Evolutionary conservation across 257 asterid genomes (phyloP).

Genomic region (Nicotiana tabacum): DNA sequence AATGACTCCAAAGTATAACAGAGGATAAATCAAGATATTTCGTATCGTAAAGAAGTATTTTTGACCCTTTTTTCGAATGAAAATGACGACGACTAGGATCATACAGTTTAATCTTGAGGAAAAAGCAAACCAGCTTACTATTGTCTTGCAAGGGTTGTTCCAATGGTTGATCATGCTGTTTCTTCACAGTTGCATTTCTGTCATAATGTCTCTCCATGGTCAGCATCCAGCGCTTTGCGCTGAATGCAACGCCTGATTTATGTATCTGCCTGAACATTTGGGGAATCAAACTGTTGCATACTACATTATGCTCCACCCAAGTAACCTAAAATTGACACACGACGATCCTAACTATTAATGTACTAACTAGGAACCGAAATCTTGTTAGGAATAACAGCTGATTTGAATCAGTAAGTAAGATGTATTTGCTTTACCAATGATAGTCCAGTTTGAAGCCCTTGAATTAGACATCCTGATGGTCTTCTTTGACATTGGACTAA

Average conservation of each 20-base stretch:
- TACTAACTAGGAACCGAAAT: not conserved
- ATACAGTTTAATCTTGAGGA: not conserved
- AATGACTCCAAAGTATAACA: not conserved
- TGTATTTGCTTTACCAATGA: constrained; percentile 26
- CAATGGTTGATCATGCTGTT: constrained; percentile 8
- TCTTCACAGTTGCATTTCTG: constrained; percentile 21
- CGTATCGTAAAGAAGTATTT: not conserved
- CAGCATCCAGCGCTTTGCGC: constrained; percentile 50
- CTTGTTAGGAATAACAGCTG: too few species aligned
- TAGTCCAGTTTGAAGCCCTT: constrained; percentile 35
- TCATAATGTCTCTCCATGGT: constrained; percentile 42
- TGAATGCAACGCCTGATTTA: constrained; percentile 28
- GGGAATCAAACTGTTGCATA: constrained; percentile 10
- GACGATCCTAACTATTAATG: not conserved
- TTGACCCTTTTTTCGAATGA: not conserved
- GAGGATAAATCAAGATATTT: not conserved
- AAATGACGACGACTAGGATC: not conserved
- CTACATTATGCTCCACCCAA: constrained; percentile 54
- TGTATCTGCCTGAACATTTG: constrained; percentile 21
- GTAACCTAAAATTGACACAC: constrained; percentile 31
- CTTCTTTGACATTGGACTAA: constrained; percentile 26
- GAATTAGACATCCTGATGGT: constrained; percentile 60
- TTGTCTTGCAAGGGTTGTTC: not conserved
- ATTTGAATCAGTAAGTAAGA: too few species aligned
- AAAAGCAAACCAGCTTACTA: constrained; percentile 15